These are phyloP conservation scores for Dentiscutata heterogama DNA, from an alignment of 371 early-diverging fungal species.

Conservation along the genomic window DNA sequence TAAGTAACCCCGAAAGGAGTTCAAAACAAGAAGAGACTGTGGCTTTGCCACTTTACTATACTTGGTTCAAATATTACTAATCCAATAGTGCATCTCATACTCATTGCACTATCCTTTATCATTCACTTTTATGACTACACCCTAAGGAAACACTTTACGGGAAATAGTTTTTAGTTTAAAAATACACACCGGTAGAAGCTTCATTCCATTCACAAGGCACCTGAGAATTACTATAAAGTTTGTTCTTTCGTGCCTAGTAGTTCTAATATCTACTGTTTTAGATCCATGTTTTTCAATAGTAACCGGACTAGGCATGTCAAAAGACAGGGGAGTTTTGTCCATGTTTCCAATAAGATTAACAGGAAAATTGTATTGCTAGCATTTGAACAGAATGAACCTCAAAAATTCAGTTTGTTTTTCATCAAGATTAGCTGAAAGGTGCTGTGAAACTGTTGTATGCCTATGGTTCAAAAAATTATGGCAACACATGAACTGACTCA, in stretches of 20 bases:
- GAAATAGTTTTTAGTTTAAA: neutral
- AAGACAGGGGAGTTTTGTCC: neutral
- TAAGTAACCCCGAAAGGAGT: neutral
- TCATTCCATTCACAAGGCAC: neutral
- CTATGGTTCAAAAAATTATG: neutral
- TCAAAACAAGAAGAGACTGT: neutral
- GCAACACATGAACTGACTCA: too few species aligned
- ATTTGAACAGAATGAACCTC: too few species aligned
- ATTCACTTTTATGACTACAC: too few species aligned
- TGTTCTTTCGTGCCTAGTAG: conserved; percentile 12
- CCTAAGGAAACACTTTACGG: neutral
- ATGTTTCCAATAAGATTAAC: neutral
- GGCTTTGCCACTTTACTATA: neutral
- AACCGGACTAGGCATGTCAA: neutral
- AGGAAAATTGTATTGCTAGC: neutral
- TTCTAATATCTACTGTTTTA: neutral
- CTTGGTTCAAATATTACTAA: too few species aligned
- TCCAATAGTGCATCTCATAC: too few species aligned
- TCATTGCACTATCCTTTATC: too few species aligned
- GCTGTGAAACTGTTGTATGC: neutral
- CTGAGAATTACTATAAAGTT: neutral
- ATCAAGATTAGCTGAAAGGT: neutral
- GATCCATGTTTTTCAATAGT: neutral
- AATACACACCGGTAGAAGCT: neutral
- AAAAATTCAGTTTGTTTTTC: conserved; percentile 9